Percentiles rank a stretch among this genome's conserved stretches.
These are phyloP conservation scores for Parathielavia appendiculata DNA, from an alignment of 495 filamentous ascomycete genomes.

Conservation along the genomic window DNA sequence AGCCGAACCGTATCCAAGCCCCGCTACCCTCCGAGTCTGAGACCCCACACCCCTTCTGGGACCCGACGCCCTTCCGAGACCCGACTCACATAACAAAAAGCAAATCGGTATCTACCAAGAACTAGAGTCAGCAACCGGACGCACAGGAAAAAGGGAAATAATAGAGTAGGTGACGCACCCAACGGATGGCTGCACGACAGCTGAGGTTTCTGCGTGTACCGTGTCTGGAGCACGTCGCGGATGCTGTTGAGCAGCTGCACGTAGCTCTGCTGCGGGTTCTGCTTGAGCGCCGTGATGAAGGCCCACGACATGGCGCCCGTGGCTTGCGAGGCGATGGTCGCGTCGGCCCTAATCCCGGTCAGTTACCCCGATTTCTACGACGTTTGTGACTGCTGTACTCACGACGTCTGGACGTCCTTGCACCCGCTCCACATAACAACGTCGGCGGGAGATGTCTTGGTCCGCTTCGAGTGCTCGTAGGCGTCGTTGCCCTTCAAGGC, in stretches of 20 bases:
- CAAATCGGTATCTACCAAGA: slow-evolving; percentile 35
- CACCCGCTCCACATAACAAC: slow-evolving; percentile 97
- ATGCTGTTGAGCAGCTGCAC: slow-evolving; percentile 91
- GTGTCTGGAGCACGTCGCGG: slow-evolving; percentile 75
- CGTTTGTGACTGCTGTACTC: slow-evolving; percentile 43
- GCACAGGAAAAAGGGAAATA: slow-evolving; percentile 17
- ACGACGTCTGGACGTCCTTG: slow-evolving; percentile 93
- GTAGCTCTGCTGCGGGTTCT: slow-evolving; percentile 95
- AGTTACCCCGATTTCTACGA: neutral
- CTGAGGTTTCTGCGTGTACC: slow-evolving; percentile 95
- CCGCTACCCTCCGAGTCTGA: too few species aligned
- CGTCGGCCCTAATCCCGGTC: slow-evolving; percentile 48
- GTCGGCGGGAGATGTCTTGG: slow-evolving; percentile 94
- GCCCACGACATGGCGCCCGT: slow-evolving; percentile 97
- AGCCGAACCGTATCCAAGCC: too few species aligned
- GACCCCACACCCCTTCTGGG: neutral
- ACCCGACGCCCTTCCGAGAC: neutral
- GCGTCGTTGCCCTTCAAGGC: slow-evolving; percentile 81
- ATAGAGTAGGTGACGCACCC: slow-evolving; percentile 51
- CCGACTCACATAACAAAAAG: slow-evolving; percentile 45
- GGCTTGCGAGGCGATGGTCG: slow-evolving; percentile 67
- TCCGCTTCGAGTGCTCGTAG: slow-evolving; percentile 73
- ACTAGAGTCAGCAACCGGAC: slow-evolving; percentile 1
- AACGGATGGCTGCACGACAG: slow-evolving; percentile 93
- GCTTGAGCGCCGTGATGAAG: slow-evolving; percentile 83